Conservation (phyloP, 768 basidiomycete genomes). For the Psilocybe tampanensis region DNA sequence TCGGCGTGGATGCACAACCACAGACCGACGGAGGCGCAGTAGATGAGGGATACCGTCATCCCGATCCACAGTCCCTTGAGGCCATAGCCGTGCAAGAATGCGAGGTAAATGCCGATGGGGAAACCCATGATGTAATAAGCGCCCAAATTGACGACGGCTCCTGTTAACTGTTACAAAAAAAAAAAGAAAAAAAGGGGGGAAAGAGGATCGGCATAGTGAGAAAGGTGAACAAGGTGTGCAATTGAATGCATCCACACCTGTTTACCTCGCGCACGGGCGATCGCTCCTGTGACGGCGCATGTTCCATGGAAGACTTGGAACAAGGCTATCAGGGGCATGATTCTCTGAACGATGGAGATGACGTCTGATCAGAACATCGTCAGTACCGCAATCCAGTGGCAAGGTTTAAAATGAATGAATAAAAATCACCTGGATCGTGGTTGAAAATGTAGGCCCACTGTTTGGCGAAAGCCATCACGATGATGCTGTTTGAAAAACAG, state of each 20-base stretch:
- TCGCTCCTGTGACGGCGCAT: conserved; percentile 66
- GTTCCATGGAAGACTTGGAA: conserved; percentile 89
- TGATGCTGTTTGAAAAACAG: conserved; percentile 33
- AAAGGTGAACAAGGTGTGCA: neutral
- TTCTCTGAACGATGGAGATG: conserved; percentile 60
- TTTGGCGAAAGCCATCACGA: conserved; percentile 67
- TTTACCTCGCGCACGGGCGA: conserved; percentile 85
- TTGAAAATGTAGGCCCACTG: conserved; percentile 80
- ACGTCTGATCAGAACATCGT: conserved; percentile 41
- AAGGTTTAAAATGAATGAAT: neutral
- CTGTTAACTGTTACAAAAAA: conserved; percentile 69
- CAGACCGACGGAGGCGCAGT: conserved; percentile 55
- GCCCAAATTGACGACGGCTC: conserved; percentile 79
- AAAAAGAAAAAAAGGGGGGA: too few relatives aligned
- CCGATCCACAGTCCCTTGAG: conserved; percentile 89
- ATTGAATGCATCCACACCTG: conserved; percentile 39
- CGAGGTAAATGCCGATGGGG: conserved; percentile 78
- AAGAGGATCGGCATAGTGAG: too few relatives aligned
- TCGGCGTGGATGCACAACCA: conserved; percentile 58
- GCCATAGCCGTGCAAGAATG: conserved; percentile 56
- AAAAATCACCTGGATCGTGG: conserved; percentile 50
- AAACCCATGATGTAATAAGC: conserved; percentile 86
- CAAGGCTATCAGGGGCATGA: conserved; percentile 76
- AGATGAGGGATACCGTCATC: conserved; percentile 66
- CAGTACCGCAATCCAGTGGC: neutral